Percentiles rank a stretch among this genome's conserved stretches.
phyloP scores from a whole-genome alignment of 2,329 filamentous ascomycete species.

The Fusarium aywerte region DNA sequence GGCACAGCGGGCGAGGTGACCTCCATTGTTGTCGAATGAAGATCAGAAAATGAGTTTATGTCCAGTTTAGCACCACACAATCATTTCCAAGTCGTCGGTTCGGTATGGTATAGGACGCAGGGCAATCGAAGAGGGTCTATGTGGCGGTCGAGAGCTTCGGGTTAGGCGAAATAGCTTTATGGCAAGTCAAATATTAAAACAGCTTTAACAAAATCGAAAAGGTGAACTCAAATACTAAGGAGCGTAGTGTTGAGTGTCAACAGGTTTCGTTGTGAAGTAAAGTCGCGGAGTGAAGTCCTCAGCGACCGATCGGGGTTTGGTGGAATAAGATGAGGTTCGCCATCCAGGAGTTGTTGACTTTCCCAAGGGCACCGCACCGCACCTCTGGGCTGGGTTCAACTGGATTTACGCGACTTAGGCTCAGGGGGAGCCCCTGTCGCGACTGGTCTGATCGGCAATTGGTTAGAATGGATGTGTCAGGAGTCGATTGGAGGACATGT shows the following conservation, averaged over 20 bases:
- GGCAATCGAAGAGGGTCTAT: conserved; percentile 22
- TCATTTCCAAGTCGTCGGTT: conserved; percentile 47
- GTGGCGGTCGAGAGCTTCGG: conserved; percentile 24
- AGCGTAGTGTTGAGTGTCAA: conserved; percentile 34
- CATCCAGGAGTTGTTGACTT: conserved; percentile 47
- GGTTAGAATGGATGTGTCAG: conserved; percentile 46
- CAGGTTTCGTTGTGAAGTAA: conserved; percentile 13
- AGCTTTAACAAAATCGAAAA: conserved; percentile 32
- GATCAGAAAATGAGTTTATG: conserved; percentile 23
- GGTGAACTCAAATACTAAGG: conserved; percentile 32
- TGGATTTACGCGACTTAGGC: conserved; percentile 44
- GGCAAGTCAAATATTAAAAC: conserved; percentile 28
- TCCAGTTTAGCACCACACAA: conserved; percentile 38
- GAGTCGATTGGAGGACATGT: conserved; percentile 22
- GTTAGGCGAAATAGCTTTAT: conserved; percentile 30
- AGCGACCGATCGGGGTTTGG: conserved; percentile 24
- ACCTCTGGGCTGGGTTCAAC: conserved; percentile 33
- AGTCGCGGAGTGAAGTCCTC: conserved; percentile 29
- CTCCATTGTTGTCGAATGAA: conserved; percentile 60
- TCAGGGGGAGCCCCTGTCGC: conserved; percentile 48
- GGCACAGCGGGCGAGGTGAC: conserved; percentile 59
- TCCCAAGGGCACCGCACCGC: conserved; percentile 27
- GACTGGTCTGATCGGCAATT: conserved; percentile 35
- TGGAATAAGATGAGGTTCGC: conserved; percentile 41
- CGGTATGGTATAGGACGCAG: conserved; percentile 12